Base-by-base conservation (phyloP, 2,329 filamentous ascomycete species). In the Calonectria fujianensis region DNA sequence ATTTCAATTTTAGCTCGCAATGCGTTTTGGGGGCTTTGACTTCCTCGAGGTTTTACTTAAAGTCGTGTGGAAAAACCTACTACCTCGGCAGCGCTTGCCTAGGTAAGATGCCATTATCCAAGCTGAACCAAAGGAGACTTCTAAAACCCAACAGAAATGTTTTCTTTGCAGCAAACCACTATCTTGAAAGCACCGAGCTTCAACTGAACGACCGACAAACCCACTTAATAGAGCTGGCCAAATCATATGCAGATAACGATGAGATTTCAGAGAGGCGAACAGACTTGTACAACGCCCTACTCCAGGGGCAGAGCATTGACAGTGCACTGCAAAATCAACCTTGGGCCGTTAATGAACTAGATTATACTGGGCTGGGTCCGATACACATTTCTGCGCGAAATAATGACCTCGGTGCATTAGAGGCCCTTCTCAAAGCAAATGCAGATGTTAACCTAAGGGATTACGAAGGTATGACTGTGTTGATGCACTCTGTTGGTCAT, bases 51-150 rank as follows among this genome's bases (percentile, higher is more conserved):
- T 68, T 2, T 35, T 68, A 1, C n/a, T 68, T 10, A 51, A 39
- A 13, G 65, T 68, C 4, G n/a, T 68, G 5, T 68, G 65, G 65
- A 68, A 68, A n/a, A 68, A 32, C 14, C 10, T 68, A 1, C 24
- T 68, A 5, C 65, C 65, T 13, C 48, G 50, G 8, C 65, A 68
- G 31, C 32, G 65, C 2, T 11, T 68, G 9, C 50, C 65, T 2
- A 57, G 27, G 65, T 68, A 52, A 31, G 14, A 20, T 13, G 24
- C 39, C n/a, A 39, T 7, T 20, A 4, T 68, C 11, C 31, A 13
- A 10, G 1, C 8, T 27, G 11, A 18, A 11, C 5, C 16, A 11
- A 18, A 6, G 6, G 11, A 4, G 1, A 8, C 29, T 20, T 14
- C 35, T 52, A 31, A 54, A 18, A 7, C 16, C 27, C 2, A 1